Evolutionary conservation across 345 rosid species (phyloP), one percentile per base, ranked within the genome.

Genomic region (Cardamine occulta): DNA sequence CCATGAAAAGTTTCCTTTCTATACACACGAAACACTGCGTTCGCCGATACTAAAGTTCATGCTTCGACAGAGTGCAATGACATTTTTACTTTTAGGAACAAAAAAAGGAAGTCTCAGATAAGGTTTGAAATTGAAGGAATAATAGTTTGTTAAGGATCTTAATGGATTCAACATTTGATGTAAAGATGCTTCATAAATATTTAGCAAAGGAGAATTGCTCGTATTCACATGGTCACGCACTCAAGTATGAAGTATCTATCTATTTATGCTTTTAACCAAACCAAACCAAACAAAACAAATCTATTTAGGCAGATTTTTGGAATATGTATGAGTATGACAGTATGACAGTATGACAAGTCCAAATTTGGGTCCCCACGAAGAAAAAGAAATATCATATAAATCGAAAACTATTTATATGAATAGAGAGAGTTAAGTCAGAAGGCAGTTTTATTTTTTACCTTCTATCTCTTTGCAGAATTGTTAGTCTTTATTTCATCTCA

Each of bases 271-370:
- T 42, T 42, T 42, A 42, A 42, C 47, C 17, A 42, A 42, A 42
- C n/a, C n/a, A n/a, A n/a, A n/a, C 47, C 14, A 40, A 42, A 12
- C 14, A 39, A 42, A 1, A 39, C 4, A 5, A 54, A 76, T 70
- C 71, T 70, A 45, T 18, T 29, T 53, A 23, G 48, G 42, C 44
- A 63, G 70, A 64, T 54, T 44, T 76, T 70, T 76, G 71, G 71
- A 54, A 62, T 63, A 70, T 54, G 75, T 56, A n/a, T n/a, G n/a
- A n/a, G n/a, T n/a, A 69, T 76, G 70, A 63, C n/a, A n/a, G n/a
- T n/a, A n/a, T n/a, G n/a, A n/a, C 65, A 63, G 70, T 56, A 69
- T 76, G 71, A 70, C 66, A 63, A 70, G 80, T 76, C 74, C 48
- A 54, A 54, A 56, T 14, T 55, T 70, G 59, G 66, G 80, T 63